phyloP scores from a whole-genome alignment of 257 asterid species.

The Nicotiana otophora region DNA sequence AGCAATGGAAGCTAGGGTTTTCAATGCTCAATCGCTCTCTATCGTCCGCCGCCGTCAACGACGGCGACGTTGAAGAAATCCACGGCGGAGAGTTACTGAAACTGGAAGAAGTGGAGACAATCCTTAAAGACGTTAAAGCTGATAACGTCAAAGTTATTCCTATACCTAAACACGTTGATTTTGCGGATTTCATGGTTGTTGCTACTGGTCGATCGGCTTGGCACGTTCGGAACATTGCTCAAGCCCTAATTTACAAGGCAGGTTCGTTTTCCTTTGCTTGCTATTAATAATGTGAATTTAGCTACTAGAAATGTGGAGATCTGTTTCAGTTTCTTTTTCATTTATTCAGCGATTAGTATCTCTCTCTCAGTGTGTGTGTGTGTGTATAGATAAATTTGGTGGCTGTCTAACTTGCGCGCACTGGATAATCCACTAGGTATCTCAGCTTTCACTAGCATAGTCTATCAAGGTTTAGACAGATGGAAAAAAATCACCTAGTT shows the following conservation, averaged over 20 bases:
- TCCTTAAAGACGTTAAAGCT: conserved; percentile 77
- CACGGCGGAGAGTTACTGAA: conserved; percentile 42
- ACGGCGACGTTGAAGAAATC: neutral
- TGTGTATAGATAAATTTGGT: too few species aligned
- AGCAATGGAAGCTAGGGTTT: conserved; percentile 27
- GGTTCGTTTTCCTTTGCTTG: conserved; percentile 17
- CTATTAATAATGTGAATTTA: too few species aligned
- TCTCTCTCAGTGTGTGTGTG: too few species aligned
- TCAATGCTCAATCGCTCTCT: conserved; percentile 26
- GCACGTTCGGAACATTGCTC: conserved; percentile 96
- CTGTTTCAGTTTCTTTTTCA: neutral
- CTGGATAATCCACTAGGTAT: too few species aligned
- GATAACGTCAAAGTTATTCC: conserved; percentile 64
- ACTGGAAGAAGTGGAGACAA: conserved; percentile 74
- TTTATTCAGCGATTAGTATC: too few species aligned
- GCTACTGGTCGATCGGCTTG: conserved; percentile 94
- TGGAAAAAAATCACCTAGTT: too few species aligned
- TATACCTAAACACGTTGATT: conserved; percentile 58
- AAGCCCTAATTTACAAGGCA: conserved; percentile 82
- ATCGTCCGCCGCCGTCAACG: conserved; percentile 3
- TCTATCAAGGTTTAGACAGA: too few species aligned
- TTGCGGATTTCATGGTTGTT: conserved; percentile 76
- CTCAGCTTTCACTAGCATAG: too few species aligned
- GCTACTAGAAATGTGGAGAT: neutral
- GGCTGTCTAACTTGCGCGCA: too few species aligned